Conservation (phyloP, 139 green algal genomes). For the Chlamydomonas eustigma region DNA sequence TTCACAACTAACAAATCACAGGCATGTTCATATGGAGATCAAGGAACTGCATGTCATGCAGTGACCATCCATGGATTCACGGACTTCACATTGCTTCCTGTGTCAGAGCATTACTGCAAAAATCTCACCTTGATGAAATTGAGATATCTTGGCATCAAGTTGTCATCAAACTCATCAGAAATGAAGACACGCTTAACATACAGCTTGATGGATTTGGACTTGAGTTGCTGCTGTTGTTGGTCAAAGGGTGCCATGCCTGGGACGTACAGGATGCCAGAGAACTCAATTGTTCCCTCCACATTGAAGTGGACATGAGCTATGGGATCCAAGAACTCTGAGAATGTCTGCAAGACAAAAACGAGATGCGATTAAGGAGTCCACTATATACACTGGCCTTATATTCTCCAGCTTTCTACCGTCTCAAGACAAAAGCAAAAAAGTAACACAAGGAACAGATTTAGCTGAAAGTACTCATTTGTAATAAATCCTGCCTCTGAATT, state of each 20-base stretch:
- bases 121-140: conserved; percentile 50
- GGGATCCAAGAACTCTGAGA: conserved; percentile 78
- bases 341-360: conserved; percentile 89
- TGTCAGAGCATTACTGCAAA: too few species aligned
- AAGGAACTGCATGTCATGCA: too few species aligned
- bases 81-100: too few species aligned
- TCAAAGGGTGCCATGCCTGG: conserved; percentile 74
- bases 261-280: conserved; percentile 91
- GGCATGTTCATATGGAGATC: too few species aligned
- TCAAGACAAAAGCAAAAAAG: too few species aligned
- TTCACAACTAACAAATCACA: too few species aligned
- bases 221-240: conserved; percentile 71
- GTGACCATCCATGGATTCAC: too few species aligned
- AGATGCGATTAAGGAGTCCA: conserved; percentile 85
- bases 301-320: conserved; percentile 11
- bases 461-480: too few species aligned
- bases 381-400: too few species aligned
- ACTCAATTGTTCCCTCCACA: conserved; percentile 98
- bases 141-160: conserved; percentile 86
- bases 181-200: conserved; percentile 97
- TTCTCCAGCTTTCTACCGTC: too few species aligned
- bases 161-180: conserved; percentile 94
- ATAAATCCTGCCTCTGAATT: too few species aligned
- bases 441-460: too few species aligned
- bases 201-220: conserved; percentile 80